These are phyloP conservation scores for Sesbania bispinosa DNA, from an alignment of 306 rosid genomes.

Conservation along the genomic window DNA sequence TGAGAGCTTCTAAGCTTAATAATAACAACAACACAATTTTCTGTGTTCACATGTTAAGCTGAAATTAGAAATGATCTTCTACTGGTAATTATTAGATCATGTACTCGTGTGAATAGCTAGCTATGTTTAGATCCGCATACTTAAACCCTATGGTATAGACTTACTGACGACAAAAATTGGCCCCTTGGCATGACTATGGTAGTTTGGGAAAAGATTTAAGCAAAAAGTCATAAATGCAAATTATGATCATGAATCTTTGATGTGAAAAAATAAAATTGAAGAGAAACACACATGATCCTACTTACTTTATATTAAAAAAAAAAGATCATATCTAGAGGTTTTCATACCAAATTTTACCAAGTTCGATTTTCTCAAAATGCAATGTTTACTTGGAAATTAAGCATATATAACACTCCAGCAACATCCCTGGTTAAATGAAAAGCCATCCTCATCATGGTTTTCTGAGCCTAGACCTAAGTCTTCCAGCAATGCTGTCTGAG, in stretches of 20 bases:
- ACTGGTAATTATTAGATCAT: too few species aligned
- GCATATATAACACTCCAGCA: neutral
- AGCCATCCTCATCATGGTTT: slow-evolving; percentile 17
- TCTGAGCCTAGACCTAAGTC: slow-evolving; percentile 52
- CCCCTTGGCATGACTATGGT: too few species aligned
- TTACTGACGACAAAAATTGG: too few species aligned
- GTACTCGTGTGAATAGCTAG: too few species aligned
- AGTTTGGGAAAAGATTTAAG: neutral
- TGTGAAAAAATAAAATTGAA: neutral
- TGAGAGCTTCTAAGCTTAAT: too few species aligned
- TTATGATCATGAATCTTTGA: neutral
- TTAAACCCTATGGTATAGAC: too few species aligned
- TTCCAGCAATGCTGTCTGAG: slow-evolving; percentile 38
- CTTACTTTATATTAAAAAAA: neutral
- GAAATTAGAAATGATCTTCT: too few species aligned
- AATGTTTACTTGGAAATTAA: slow-evolving; percentile 9
- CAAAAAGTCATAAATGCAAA: neutral
- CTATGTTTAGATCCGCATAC: too few species aligned
- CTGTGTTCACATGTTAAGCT: too few species aligned
- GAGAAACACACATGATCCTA: neutral
- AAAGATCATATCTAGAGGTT: too few species aligned
- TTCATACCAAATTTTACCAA: neutral
- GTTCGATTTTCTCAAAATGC: slow-evolving; percentile 12
- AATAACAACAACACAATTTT: too few species aligned
- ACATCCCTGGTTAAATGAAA: neutral